Base-by-base conservation (phyloP, 345 rosid species). In the Eutrema yunnanense region DNA sequence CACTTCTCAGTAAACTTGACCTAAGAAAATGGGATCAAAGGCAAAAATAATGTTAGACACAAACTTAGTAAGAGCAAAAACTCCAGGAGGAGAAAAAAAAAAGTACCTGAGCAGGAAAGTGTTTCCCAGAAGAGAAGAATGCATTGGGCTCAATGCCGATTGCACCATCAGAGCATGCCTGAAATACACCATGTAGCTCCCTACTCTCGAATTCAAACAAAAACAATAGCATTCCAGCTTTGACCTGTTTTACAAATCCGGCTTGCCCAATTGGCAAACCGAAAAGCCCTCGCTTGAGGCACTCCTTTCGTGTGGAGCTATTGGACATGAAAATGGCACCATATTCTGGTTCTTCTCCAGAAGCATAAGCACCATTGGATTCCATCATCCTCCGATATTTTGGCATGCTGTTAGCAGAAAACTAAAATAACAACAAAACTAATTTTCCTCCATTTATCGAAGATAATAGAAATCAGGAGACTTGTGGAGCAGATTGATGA, bases 281-380 rank as follows among this genome's bases (percentile, higher is more conserved):
- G 22, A 91, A 84, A 54, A 89, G 67, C 73, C 44, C 65, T 65
- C 81, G 62, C 59, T 50, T 56, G 30, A 85, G 70, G 76, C 89
- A 85, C 68, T 88, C 95, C 62, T 53, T 65, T 68, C 54, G 84
- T 0, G 89, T 86, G 9, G 65, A 73, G 26, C 29, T 48, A 55
- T 73, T 86, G 1, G 90, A 82, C 89, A 90, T 90, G 83, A 90
- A 88, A 44, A 90, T 90, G 0, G 97, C 97, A 37, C 95, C 91
- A 68, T 49, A 79, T 3, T 81, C 81, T 0, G 95, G 91, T 49
- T 40, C 34, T 48, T 61, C 43, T 38, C 95, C 91, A 57, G 56
- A 55, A 61, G 50, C 91, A 57, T 53, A 52, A 64, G 50, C 60
- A 41, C 61, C 14, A 49, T 61, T 48, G 65, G 59, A 53, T 57